Evolutionary conservation across 768 basidiomycete species (phyloP).

Genomic region (Phanerochaete carnosa): DNA sequence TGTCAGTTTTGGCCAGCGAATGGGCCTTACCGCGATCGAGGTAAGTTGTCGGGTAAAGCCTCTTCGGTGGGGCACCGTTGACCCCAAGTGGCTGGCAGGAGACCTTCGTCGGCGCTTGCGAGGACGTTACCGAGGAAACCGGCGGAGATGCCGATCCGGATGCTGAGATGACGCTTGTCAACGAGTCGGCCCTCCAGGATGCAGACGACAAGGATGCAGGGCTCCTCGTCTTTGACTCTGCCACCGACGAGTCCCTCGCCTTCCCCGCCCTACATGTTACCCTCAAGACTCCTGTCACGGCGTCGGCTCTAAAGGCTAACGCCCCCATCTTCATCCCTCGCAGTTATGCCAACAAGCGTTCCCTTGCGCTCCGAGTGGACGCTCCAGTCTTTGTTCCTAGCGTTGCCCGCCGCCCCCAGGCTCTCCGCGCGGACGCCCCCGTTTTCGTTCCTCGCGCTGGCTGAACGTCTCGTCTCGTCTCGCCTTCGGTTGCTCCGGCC

Average conservation of each 20-base stretch:
- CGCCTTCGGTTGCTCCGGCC: not conserved
- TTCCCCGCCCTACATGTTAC: not conserved
- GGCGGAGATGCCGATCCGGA: not conserved
- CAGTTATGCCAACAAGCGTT: no score
- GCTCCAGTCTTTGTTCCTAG: no score
- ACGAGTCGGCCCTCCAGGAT: no score
- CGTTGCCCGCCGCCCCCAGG: no score
- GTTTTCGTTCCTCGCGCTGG: not conserved
- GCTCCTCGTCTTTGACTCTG: not conserved
- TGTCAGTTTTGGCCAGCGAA: no score
- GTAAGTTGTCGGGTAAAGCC: no score
- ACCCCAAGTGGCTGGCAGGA: no score
- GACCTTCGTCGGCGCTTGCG: not conserved
- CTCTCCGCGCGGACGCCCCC: not conserved
- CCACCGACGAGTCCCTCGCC: not conserved
- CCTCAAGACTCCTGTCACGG: not conserved
- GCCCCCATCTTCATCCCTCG: not conserved
- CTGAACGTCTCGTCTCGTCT: not conserved
- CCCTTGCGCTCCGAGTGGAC: no score
- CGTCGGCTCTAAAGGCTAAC: not conserved
- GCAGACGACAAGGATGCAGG: not conserved
- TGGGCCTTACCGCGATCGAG: no score
- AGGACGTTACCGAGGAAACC: not conserved
- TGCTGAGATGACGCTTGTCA: no score
- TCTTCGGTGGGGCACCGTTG: no score